Percentiles rank a stretch among this genome's conserved stretches.
These are phyloP conservation scores for Hysterangium stoloniferum DNA, from an alignment of 768 basidiomycete genomes.

Conservation along the genomic window DNA sequence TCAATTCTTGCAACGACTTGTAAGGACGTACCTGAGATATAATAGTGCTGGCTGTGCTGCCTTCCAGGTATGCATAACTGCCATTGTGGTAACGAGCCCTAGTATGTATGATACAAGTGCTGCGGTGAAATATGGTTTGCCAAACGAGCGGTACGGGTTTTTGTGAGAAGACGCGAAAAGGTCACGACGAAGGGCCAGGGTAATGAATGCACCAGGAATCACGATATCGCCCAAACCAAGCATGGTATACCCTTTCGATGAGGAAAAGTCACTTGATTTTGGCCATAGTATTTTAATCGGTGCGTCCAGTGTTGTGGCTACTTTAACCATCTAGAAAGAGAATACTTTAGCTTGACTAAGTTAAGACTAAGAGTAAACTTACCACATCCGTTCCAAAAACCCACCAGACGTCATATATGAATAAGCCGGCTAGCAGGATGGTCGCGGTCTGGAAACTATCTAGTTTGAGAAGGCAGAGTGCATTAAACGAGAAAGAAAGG, in stretches of 20 bases:
- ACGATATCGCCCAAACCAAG: conserved; percentile 89
- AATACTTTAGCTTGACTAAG: background rate
- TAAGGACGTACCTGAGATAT: conserved; percentile 65
- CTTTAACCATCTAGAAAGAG: conserved; percentile 75
- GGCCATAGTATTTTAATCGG: conserved; percentile 93
- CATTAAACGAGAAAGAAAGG: conserved; percentile 75
- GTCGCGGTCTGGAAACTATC: conserved; percentile 88
- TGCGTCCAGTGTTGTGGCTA: conserved; percentile 82
- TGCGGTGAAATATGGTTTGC: conserved; percentile 70
- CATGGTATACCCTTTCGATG: conserved; percentile 67
- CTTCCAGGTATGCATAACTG: conserved; percentile 71
- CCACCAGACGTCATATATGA: conserved; percentile 94
- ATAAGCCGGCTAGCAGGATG: conserved; percentile 74
- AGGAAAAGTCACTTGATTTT: conserved; percentile 47
- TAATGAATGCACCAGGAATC: conserved; percentile 61
- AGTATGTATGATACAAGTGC: conserved; percentile 61
- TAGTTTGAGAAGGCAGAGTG: conserved; percentile 69
- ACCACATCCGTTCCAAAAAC: conserved; percentile 86
- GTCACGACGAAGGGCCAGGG: conserved; percentile 85
- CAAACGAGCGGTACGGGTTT: conserved; percentile 30
- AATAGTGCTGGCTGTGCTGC: conserved; percentile 87
- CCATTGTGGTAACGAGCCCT: conserved; percentile 72
- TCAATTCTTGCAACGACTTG: background rate
- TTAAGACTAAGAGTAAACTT: conserved; percentile 23
- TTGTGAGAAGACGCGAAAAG: conserved; percentile 34